Conservation (phyloP, 2,329 filamentous ascomycete species). For the Capronia americana region DNA sequence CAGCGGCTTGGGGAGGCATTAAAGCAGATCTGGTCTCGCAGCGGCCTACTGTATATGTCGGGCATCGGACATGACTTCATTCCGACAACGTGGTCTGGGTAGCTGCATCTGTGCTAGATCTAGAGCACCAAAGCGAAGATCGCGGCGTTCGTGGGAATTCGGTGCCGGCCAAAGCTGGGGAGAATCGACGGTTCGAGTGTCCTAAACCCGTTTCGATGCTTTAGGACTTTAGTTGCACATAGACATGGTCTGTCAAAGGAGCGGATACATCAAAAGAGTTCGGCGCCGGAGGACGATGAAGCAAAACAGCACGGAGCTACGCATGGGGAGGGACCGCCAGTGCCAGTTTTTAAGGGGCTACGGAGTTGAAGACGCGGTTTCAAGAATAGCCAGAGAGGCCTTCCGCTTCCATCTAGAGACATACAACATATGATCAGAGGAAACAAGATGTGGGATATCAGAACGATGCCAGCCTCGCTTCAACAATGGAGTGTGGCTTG, state of each 20-base stretch:
- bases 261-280: constrained; percentile 13
- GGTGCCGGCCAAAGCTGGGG: constrained; percentile 12
- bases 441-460: background rate
- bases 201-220: constrained; percentile 7
- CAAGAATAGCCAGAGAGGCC: background rate
- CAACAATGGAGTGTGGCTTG: background rate
- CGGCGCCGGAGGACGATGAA: constrained; percentile 11
- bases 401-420: background rate
- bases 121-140: constrained; percentile 12
- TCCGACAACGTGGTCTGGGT: constrained; percentile 12
- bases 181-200: background rate
- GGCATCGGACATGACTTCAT: constrained; percentile 24
- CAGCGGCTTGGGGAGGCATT: background rate
- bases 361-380: constrained; percentile 13
- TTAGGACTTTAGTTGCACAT: constrained; percentile 15
- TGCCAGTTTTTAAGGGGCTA: constrained; percentile 11
- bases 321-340: constrained; percentile 9
- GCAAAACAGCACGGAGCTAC: constrained; percentile 2
- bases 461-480: constrained; percentile 1
- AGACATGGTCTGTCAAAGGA: background rate
- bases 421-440: background rate
- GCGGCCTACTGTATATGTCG: constrained; percentile 15
- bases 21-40: background rate
- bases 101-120: constrained; percentile 13
- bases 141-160: constrained; percentile 7